These are phyloP conservation scores for Pichia nakasei DNA, from an alignment of 805 yeast genomes.

Conservation along the genomic window DNA sequence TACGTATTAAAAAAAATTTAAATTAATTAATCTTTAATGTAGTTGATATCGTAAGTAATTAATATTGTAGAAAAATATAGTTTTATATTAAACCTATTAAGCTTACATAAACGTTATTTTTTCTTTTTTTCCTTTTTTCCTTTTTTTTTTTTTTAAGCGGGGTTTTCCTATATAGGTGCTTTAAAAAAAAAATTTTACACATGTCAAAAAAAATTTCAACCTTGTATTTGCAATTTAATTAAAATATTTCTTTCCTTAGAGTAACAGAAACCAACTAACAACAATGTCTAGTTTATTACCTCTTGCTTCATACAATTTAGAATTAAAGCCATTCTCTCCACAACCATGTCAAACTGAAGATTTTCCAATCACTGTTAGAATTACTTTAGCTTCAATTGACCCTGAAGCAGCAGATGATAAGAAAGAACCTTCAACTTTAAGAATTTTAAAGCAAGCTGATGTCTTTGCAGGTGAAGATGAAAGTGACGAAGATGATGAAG, in stretches of 20 bases:
- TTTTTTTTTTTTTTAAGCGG: too few relatives aligned
- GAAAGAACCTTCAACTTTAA: conserved; percentile 79
- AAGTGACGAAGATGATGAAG: conserved; percentile 41
- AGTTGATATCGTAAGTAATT: too few relatives aligned
- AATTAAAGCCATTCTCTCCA: conserved; percentile 80
- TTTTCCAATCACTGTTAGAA: conserved; percentile 80
- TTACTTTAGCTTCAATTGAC: conserved; percentile 93
- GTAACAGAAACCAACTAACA: background rate
- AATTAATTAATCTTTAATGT: too few relatives aligned
- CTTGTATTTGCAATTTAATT: background rate
- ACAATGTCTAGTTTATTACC: conserved; percentile 70
- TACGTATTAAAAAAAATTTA: too few relatives aligned
- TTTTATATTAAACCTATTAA: too few relatives aligned
- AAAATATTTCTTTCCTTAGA: background rate
- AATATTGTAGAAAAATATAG: too few relatives aligned
- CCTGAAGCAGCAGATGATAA: conserved; percentile 79
- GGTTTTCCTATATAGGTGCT: too few relatives aligned
- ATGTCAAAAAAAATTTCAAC: background rate
- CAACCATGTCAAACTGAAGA: conserved; percentile 80
- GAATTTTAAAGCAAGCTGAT: conserved; percentile 66
- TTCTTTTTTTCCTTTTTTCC: too few relatives aligned
- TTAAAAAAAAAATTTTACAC: too few relatives aligned
- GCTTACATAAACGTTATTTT: too few relatives aligned
- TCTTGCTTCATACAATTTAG: conserved; percentile 77
- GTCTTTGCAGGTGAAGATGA: conserved; percentile 35